Evolutionary conservation across 2,329 filamentous ascomycete genomes (phyloP), one percentile per base, ranked within the genome.

Genomic region (Botrytis fragariae): DNA sequence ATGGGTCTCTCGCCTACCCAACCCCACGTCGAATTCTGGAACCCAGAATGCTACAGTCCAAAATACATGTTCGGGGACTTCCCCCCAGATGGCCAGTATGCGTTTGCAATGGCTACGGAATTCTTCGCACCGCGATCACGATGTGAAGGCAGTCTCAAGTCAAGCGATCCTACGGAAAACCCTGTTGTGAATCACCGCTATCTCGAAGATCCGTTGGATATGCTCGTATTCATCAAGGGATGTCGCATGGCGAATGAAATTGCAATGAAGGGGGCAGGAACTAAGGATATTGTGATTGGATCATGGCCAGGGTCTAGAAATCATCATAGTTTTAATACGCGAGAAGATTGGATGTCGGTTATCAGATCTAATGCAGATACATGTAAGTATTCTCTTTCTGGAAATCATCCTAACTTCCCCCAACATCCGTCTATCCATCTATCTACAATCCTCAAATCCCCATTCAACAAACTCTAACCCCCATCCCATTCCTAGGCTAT

Each of bases 1-100:
- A 62, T 51, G 20, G 22, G 42, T 29, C 68, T 62, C 39, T n/a
- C 35, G 2, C 25, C 57, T 10, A 37, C 32, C 1, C 42, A 62
- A 32, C 42, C 42, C 8, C 57, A 51, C 5, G 20, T 71, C 3
- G 32, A 71, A 16, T 62, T 71, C 6, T 51, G 32, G 69, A 71
- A 71, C 42, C 62, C 32, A 39, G 39, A 62, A 71, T 54, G 32
- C 57, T 62, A 51, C 5, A 71, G 42, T 29, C 39, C 69, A 12
- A 62, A 62, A 51, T 62, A 51, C 8, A 48, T 45, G 29, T 42
- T 51, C 20, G 18, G 25, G 16, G 32, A 62, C 14, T 48, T 62
- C 29, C 57, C 32, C 42, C 22, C 48, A 22, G 69, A 62, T n/a
- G 57, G 42, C 18, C n/a, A 39, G 39, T 71, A 29, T 48, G 42